These are phyloP conservation scores for Trichophyton mentagrophytes DNA, from an alignment of 2,329 filamentous ascomycete genomes.

Conservation along the genomic window DNA sequence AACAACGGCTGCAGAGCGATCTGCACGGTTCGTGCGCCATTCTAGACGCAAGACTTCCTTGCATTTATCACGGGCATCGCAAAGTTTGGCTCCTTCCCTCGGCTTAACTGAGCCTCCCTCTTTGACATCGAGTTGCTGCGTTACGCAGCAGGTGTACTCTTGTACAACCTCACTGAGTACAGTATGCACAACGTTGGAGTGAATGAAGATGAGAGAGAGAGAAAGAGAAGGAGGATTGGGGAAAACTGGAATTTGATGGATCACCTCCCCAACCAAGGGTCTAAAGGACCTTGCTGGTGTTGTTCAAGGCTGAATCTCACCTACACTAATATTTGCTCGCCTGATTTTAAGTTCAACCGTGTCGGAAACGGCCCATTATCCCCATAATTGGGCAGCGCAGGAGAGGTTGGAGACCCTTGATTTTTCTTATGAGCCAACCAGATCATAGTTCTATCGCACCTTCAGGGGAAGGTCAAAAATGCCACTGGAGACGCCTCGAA, in stretches of 20 bases:
- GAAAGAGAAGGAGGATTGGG: neutral
- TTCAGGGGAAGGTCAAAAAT: neutral
- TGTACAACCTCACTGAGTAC: neutral
- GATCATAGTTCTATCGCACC: neutral
- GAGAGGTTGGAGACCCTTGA: neutral
- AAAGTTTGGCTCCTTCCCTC: neutral
- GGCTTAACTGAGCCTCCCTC: neutral
- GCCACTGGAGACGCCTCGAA: neutral
- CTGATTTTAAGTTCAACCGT: neutral
- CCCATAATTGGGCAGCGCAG: slow-evolving; percentile 2
- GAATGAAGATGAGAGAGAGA: too few relatives aligned
- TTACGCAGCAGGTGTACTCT: neutral
- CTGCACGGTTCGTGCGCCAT: slow-evolving; percentile 3
- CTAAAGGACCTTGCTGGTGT: neutral
- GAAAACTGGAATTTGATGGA: neutral
- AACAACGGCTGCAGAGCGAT: neutral
- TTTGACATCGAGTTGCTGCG: neutral
- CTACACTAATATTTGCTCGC: neutral
- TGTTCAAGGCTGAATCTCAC: neutral
- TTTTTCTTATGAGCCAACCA: neutral
- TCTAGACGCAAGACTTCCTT: neutral
- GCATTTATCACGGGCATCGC: slow-evolving; percentile 1
- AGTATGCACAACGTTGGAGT: too few relatives aligned
- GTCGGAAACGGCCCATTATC: neutral
- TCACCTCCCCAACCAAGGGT: neutral